Conservation (phyloP, 164 flowering plant genomes). For the Umbilicus rupestris region DNA sequence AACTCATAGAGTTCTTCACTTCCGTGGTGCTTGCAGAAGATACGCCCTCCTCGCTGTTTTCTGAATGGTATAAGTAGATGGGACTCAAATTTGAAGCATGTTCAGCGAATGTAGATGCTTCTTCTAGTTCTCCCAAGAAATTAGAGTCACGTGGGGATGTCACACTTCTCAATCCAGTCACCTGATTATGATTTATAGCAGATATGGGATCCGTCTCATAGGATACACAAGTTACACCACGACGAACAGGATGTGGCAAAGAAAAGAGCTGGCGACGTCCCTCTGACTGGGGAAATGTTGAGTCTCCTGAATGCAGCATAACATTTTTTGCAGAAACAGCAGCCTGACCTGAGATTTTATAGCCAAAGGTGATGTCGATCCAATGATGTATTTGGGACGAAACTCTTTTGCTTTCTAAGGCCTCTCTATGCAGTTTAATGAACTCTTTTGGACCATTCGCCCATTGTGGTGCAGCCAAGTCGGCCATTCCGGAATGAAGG, state of each 20-base stretch:
- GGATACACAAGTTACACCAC: slow-evolving; percentile 12
- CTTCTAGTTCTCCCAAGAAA: slow-evolving; percentile 50
- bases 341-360: slow-evolving; percentile 85
- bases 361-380: slow-evolving; percentile 94
- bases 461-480: slow-evolving; percentile 88
- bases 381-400: slow-evolving; percentile 75
- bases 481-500: slow-evolving; percentile 72
- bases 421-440: slow-evolving; percentile 77
- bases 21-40: slow-evolving; percentile 14
- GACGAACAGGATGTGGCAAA: slow-evolving; percentile 76
- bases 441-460: slow-evolving; percentile 71
- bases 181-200: slow-evolving; percentile 11
- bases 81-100: slow-evolving; percentile 59
- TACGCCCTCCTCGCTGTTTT: slow-evolving; percentile 13
- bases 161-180: slow-evolving; percentile 10
- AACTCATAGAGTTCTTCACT: slow-evolving; percentile 12
- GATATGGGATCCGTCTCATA: slow-evolving; percentile 7
- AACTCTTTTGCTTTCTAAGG: slow-evolving; percentile 75
- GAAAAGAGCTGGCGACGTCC: slow-evolving; percentile 90
- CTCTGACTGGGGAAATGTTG: slow-evolving; percentile 48
- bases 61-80: slow-evolving; percentile 23
- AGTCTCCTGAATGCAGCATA: slow-evolving; percentile 66
- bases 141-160: slow-evolving; percentile 28
- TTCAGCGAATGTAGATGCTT: slow-evolving; percentile 62
- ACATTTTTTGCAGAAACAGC: slow-evolving; percentile 90